phyloP scores from a whole-genome alignment of 2,329 filamentous ascomycete genomes.

The Pseudocercospora musae region DNA sequence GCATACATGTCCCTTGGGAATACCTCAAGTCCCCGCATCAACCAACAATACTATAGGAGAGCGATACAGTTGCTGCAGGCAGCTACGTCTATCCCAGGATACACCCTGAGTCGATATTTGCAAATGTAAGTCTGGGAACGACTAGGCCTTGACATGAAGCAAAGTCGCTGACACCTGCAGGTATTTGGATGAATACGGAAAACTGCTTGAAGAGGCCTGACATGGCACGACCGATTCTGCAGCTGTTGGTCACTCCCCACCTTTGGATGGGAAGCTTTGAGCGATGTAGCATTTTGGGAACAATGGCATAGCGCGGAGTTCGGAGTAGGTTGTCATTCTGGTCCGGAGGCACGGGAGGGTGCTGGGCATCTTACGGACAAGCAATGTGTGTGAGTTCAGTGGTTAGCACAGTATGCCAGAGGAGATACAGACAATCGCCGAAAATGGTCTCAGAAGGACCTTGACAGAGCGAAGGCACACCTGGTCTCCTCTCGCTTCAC shows the following conservation, averaged over 20 bases:
- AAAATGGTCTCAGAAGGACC: neutral
- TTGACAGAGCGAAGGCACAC: neutral
- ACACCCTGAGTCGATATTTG: conserved; percentile 44
- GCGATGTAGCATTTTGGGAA: neutral
- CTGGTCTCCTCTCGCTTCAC: neutral
- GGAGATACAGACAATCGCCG: neutral
- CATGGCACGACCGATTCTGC: neutral
- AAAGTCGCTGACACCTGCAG: conserved; percentile 26
- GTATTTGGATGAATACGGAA: conserved; percentile 47
- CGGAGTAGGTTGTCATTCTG: neutral
- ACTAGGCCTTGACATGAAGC: neutral
- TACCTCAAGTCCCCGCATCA: conserved; percentile 44
- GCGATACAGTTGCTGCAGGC: conserved; percentile 47
- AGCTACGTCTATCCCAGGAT: conserved; percentile 43
- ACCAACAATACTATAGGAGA: conserved; percentile 45
- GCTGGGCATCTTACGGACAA: neutral
- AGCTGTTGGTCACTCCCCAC: neutral
- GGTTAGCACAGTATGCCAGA: neutral
- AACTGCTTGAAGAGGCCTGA: conserved; percentile 25
- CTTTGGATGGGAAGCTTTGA: neutral
- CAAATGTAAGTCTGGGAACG: conserved; percentile 41
- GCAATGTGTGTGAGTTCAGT: neutral
- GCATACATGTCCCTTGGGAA: conserved; percentile 54
- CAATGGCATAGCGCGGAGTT: neutral
- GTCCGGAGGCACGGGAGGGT: neutral